Evolutionary conservation across 495 filamentous ascomycete species (phyloP), one percentile per base, ranked within the genome.

Genomic region (Eremomyces bilateralis): DNA sequence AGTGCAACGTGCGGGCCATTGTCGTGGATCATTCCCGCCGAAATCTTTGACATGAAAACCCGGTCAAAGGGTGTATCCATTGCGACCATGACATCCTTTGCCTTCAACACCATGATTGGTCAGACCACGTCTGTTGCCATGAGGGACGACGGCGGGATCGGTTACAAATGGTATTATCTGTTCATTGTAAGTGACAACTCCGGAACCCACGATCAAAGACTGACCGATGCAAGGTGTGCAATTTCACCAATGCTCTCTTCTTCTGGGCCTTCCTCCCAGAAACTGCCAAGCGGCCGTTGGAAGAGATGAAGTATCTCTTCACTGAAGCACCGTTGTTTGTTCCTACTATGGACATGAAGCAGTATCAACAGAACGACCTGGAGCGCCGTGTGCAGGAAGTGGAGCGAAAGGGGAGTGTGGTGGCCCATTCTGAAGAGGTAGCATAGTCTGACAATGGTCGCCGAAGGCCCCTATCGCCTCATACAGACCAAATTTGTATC

Each of bases 21-120:
- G 1, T 60, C 57, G 3, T 64, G 59, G 71, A 74, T 77, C 39
- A 71, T 77, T 35, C 71, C 72, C 0, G 70, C 73, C 13, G 73
- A 77, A 42, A 67, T 78, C 12, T 77, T 77, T 52, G 71, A 77
- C 47, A 76, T 70, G 2, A 61, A 65, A 27, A 78, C 71, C 1
- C 63, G 73, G 15, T 54, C 65, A 15, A 73, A 73, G 49, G 71
- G 70, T 43, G 71, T 78, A 1, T 71, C 67, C 1, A 63, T 77
- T 40, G 70, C 70, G 1, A 70, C 67, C 2, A 72, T 76, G 69
- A 58, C 52, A 19, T 63, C 59, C 21, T 76, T 71, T 45, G 71
- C 70, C 3, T 76, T 78, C 56, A 78, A 77, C 54, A 77, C 73
- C 6, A 67, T 78, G 61, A 77, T 77, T 36, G 70, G 73, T 0